Evolutionary conservation across 2,329 filamentous ascomycete species (phyloP).

Genomic region (Colletotrichum lentis): DNA sequence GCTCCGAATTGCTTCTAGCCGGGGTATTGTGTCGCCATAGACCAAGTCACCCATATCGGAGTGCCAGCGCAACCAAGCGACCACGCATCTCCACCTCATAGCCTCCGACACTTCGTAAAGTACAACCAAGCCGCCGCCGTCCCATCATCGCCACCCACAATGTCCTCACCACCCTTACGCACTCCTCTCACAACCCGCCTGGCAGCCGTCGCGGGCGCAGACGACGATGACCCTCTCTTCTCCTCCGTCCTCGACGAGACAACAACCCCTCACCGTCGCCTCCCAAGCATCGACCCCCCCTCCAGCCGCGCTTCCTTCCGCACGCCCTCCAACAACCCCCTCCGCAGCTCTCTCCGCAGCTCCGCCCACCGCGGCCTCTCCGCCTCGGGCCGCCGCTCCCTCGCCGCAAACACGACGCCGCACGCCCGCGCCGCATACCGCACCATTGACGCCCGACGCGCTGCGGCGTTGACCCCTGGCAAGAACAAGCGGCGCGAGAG

Average conservation of each 20-base stretch:
- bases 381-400: constrained; percentile 55
- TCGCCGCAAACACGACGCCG: constrained; percentile 61
- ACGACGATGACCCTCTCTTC: constrained; percentile 52
- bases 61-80: background rate
- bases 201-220: constrained; percentile 6
- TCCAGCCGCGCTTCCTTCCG: constrained; percentile 26
- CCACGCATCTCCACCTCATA: background rate
- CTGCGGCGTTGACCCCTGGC: constrained; percentile 67
- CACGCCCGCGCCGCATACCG: constrained; percentile 68
- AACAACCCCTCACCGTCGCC: constrained; percentile 45
- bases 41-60: background rate
- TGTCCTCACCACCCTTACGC: constrained; percentile 24
- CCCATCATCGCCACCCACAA: background rate
- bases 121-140: background rate
- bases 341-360: constrained; percentile 15
- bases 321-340: constrained; percentile 27
- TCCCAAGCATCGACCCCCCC: constrained; percentile 24
- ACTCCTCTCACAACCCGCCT: constrained; percentile 23
- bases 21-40: background rate
- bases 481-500: constrained; percentile 64
- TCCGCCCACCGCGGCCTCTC: constrained; percentile 49
- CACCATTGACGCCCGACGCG: constrained; percentile 66
- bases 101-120: background rate
- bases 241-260: constrained; percentile 52
- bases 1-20: background rate